Percentiles rank a stretch among this genome's conserved stretches.
Evolutionary conservation across 1,139 yeast species (phyloP).

Genomic region (Blastobotrys arbuscula): DNA sequence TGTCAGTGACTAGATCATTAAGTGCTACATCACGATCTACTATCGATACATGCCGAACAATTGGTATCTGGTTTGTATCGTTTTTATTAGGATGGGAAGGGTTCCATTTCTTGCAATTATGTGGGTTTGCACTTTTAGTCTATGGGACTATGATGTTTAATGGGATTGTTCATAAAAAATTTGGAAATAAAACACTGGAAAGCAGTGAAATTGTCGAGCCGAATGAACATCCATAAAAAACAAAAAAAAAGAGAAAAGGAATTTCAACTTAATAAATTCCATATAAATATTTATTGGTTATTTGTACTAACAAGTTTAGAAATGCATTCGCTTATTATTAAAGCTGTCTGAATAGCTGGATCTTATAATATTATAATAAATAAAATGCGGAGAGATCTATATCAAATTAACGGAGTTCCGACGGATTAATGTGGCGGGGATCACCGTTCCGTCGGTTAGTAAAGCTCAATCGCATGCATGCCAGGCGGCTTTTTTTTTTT

Average conservation of each 20-base stretch:
- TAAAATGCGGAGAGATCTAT: no score
- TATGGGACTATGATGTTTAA: constrained; percentile 73
- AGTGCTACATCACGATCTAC: constrained; percentile 80
- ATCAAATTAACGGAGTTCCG: no score
- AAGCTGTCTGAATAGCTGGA: no score
- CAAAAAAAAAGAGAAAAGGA: background rate
- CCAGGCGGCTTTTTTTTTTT: background rate
- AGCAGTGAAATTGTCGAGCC: background rate
- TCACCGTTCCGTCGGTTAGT: no score
- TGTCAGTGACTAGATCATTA: constrained; percentile 57
- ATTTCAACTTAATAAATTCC: no score
- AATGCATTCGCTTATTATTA: no score
- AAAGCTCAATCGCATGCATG: background rate
- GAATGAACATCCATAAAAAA: background rate
- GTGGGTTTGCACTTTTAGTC: constrained; percentile 61
- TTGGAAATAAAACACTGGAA: background rate
- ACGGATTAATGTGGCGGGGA: background rate
- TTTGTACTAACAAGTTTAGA: no score
- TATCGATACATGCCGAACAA: constrained; percentile 71
- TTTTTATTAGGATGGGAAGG: constrained; percentile 72
- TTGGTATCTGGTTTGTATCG: constrained; percentile 74
- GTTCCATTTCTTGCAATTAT: constrained; percentile 53
- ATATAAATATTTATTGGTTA: no score
- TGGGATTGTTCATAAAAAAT: constrained; percentile 44
- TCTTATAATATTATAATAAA: no score